Evolutionary conservation across 352 stramenopile genomes (phyloP), one percentile per base, ranked within the genome.

Genomic region (Phytophthora syringae): DNA sequence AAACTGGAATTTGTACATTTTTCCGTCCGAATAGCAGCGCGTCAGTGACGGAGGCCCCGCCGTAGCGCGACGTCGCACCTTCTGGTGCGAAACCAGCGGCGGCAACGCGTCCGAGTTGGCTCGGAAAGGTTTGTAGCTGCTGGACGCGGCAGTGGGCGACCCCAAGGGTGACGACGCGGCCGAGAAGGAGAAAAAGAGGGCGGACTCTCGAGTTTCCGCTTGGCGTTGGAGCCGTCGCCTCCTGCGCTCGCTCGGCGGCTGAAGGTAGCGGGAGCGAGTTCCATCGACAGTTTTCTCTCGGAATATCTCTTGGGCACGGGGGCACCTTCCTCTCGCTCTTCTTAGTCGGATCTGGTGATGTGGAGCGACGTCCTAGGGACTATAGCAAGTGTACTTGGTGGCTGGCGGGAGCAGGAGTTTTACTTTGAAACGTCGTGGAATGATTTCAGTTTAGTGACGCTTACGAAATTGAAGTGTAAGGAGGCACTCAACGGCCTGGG

Each of bases 21-120:
- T 93, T 36, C 82, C 79, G 52, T 91, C 84, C 10, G 82, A 91
- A 59, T 83, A 74, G 25, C 77, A 90, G 44, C 84, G 75, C 53
- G 82, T 90, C 49, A 90, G 76, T 12, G 67, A 52, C 10, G 63
- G 55, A 47, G 62, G 40, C 60, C 58, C 52, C 72, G 53, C 27
- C 0, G 78, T 74, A 32, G 72, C 77, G 21, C 80, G 75, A 50
- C 82, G 74, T 36, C 75, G 82, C 60, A 86, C 68, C 57, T 87
- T 88, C 1, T 72, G 40, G 47, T 89, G 77, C 45, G 74, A 80
- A 57, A 85, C 76, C 45, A 78, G 56, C 2, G 76, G 52, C 21
- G 52, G 62, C 21, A 71, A 70, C 24, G 73, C 28, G 15, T 76
- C 65, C 5, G 64, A 42, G 44, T 70, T 70, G 12, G 56, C 25